Base-by-base conservation (phyloP, 2,329 filamentous ascomycete species). In the Penicillium sp. region DNA sequence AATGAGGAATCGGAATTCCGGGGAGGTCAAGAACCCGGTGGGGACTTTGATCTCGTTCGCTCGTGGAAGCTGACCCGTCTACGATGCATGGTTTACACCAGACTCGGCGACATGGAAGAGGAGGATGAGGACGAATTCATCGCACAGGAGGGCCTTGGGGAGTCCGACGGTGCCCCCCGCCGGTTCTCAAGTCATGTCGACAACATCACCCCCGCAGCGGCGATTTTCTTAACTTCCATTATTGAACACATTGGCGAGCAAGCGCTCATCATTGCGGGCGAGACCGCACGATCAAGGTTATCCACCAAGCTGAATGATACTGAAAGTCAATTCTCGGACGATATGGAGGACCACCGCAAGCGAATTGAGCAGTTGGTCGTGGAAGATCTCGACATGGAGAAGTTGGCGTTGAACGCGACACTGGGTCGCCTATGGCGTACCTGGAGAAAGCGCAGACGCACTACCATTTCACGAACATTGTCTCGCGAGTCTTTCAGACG, bases 61-160 rank as follows among this genome's bases (percentile, higher is more conserved):
- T 88, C 93, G 19, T 99, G 95, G 93, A 97, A 96, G 78, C 85
- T 95, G 64, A 95, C 93, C 0, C 87, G 95, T 54, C 78, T 99
- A 67, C 87, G 95, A 59, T 96, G 95, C 74, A 99, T 99, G 95
- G 93, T 99, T 22, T 98, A 98, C 73, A 98, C 93, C 9, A 93
- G 95, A 9, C 81, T 99, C 7, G 95, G 95, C 45, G 93, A 99
- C 70, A 87, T 99, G 83, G 96, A 99, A 74, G 95, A 99, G 76
- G 93, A 98, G 65, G 95, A 99, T 64, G 95, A 98, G 74, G 93
- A 97, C 70, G 86, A 87, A 50, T 91, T 91, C 69, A 90, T 96
- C 71, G 87, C 92, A 62, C 87, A 91, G 67, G 91, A 95, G 56
- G 85, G 90, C 42, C 81, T 93, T 73, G 77, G 79, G 43, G 84